A percentile compares a stretch with the other conserved stretches of the same genome.
Conservation (phyloP, 164 flowering plant genomes). For the Liriodendron chinense region DNA sequence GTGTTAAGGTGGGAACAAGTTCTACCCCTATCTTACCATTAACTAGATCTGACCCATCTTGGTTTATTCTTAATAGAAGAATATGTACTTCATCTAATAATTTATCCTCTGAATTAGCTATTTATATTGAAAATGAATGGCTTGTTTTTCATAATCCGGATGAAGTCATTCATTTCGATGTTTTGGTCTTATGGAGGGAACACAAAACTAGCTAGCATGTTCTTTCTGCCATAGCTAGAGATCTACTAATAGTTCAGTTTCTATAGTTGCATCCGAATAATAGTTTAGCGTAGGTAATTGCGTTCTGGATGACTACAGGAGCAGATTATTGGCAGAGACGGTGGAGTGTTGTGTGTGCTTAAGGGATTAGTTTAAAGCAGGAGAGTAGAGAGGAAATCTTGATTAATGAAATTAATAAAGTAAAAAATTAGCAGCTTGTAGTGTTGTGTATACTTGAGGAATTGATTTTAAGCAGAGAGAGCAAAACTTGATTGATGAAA, state of each 20-base stretch:
- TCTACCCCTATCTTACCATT: too few species aligned
- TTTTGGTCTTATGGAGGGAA: background rate
- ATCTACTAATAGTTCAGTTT: background rate
- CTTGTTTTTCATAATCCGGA: background rate
- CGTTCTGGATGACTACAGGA: background rate
- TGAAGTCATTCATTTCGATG: background rate
- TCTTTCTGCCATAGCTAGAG: background rate
- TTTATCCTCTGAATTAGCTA: background rate
- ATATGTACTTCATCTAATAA: background rate
- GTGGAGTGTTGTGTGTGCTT: background rate
- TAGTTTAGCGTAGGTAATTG: background rate
- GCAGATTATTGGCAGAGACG: background rate
- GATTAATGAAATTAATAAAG: background rate
- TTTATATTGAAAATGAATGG: background rate
- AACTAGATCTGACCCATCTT: too few species aligned
- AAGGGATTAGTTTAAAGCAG: background rate
- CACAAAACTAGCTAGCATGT: background rate
- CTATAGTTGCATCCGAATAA: background rate
- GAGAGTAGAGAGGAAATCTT: background rate
- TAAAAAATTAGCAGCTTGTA: background rate
- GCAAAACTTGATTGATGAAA: background rate
- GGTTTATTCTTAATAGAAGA: too few species aligned
- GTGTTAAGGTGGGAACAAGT: too few species aligned
- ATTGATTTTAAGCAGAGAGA: background rate
- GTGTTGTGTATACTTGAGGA: background rate